Base-by-base conservation (phyloP, 2,329 filamentous ascomycete genomes). In the Aureobasidium lini region DNA sequence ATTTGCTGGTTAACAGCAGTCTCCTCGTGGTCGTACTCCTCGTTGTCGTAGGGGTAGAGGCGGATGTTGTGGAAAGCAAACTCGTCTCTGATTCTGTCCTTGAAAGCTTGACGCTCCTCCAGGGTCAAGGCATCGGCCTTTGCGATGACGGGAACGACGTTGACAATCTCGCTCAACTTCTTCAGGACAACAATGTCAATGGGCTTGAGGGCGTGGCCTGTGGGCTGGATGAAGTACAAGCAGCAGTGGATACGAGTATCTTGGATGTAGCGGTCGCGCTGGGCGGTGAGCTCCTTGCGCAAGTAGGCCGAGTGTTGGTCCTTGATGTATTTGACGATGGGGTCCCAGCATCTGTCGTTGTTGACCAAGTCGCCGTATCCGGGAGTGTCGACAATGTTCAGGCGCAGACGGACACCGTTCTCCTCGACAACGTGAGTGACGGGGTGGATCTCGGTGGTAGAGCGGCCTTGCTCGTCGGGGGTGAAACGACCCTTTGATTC, bases 321-420 rank as follows among this genome's bases (percentile, higher is more conserved):
- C 84, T 99, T 99, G 84, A 99, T 99, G 80, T 99, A 99, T 83
- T 99, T 99, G 83, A 99, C 93, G 75, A 99, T 99, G 64, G 94
- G 94, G 74, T 99, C 94, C 94, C 94, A 99, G 86, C 94, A 99
- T 83, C 94, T 89, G 80, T 99, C 94, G 77, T 99, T 99, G 85
- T 99, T 99, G 77, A 99, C 94, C 73, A 96, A 85, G 72, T 99
- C 94, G 72, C 94, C 94, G 72, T 99, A 99, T 65, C 94, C 94
- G 65, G 94, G 94, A 65, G 94, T 99, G 75, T 99, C 94, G 71
- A 99, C 94, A 72, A 99, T 99, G 84, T 97, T 99, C 72, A 99
- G 83, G 70, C 94, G 85, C 71, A 99, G 86, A 73, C 94, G 92
- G 68, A 99, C 94, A 68, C 94, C 94, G 75, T 99, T 99, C 81